These are phyloP conservation scores for Straminergon stramineum DNA, from an alignment of 225 moss, liverwort and hornwort genomes.

Conservation along the genomic window DNA sequence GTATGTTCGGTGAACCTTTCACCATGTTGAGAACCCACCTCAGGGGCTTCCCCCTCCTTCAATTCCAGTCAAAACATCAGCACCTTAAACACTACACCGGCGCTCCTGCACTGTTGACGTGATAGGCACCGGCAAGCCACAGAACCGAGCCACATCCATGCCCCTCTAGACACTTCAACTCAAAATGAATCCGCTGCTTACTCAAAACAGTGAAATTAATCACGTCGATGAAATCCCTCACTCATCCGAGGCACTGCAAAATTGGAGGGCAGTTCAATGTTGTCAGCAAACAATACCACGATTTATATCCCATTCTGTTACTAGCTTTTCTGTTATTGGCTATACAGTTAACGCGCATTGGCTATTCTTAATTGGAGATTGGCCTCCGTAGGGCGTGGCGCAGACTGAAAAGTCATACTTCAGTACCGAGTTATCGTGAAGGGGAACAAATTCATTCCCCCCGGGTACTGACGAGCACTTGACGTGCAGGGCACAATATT, in stretches of 20 bases:
- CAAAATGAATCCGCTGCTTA: not conserved
- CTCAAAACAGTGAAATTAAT: not conserved
- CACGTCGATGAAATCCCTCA: not conserved
- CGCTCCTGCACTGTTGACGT: not conserved
- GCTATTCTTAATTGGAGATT: not conserved
- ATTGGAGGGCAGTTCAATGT: not conserved
- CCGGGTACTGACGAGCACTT: not conserved
- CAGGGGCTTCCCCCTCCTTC: not conserved
- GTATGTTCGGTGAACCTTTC: conserved; percentile 57
- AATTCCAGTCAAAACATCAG: not conserved
- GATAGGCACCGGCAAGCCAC: not conserved
- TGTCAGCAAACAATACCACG: not conserved
- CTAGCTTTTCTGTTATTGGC: too few species aligned
- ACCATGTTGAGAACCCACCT: conserved; percentile 36
- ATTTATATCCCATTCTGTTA: too few species aligned
- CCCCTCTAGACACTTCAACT: not conserved
- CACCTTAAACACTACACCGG: not conserved
- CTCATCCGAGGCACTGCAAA: not conserved
- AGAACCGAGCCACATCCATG: not conserved
- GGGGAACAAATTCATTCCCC: not conserved
- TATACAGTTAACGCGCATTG: too few species aligned
- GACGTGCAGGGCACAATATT: not conserved
- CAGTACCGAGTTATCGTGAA: not conserved
- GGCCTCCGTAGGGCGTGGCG: not conserved
- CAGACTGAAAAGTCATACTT: not conserved